Evolutionary conservation across 345 rosid species (phyloP).

Genomic region (Eucalyptus guilfoylei): DNA sequence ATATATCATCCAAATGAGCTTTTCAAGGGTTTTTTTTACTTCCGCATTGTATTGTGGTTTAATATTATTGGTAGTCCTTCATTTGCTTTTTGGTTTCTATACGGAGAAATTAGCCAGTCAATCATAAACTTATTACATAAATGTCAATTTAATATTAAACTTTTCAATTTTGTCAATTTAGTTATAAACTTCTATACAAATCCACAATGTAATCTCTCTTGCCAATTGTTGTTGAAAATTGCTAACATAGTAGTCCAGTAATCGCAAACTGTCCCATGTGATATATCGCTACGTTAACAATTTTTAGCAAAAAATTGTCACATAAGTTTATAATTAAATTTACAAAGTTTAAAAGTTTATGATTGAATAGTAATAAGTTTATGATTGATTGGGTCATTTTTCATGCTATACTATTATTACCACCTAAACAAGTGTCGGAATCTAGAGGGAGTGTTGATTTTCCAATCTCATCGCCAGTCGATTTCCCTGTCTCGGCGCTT

Average conservation of each 20-base stretch:
- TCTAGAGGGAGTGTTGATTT: neutral
- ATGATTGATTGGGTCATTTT: neutral
- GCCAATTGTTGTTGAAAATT: neutral
- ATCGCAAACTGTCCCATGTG: fast-evolving
- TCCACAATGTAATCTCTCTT: neutral
- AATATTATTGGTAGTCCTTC: neutral
- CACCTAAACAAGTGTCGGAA: neutral
- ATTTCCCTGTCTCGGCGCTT: neutral
- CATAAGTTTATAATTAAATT: neutral
- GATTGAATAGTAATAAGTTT: fast-evolving
- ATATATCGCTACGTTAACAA: fast-evolving
- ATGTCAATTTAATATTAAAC: fast-evolving
- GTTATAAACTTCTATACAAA: fast-evolving
- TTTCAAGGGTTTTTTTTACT: neutral
- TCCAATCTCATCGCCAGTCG: neutral
- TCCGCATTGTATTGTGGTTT: fast-evolving
- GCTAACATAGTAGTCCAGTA: fast-evolving
- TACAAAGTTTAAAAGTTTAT: fast-evolving
- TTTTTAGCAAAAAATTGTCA: too few relatives aligned
- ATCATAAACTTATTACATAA: neutral
- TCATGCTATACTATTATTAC: neutral
- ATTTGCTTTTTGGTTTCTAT: neutral
- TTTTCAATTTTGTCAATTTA: too few relatives aligned
- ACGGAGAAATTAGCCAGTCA: fast-evolving
- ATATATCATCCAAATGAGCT: neutral